Evolutionary conservation across 805 yeast species (phyloP).

Genomic region (Cyberlindnera xylosilytica): DNA sequence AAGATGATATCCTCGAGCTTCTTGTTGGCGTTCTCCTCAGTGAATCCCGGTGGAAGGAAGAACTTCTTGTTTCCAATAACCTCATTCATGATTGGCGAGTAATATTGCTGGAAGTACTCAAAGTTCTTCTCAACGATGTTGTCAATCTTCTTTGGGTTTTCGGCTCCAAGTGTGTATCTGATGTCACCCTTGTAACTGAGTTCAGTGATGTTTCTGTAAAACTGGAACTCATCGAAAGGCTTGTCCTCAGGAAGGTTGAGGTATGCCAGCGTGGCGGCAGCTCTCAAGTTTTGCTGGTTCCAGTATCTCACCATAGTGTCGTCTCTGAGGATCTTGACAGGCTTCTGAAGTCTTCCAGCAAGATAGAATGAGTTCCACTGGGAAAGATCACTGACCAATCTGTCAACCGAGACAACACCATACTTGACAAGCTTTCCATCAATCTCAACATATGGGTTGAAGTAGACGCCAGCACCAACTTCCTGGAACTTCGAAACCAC

Average conservation of each 20-base stretch:
- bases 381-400: conserved; percentile 63
- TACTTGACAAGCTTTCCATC: conserved; percentile 67
- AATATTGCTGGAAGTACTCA: conserved; percentile 63
- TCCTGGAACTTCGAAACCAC: conserved; percentile 58
- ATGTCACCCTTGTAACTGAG: conserved; percentile 90
- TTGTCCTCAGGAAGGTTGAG: conserved; percentile 31
- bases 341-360: conserved; percentile 93
- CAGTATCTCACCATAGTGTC: conserved; percentile 60
- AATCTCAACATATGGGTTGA: conserved; percentile 82
- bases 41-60: conserved; percentile 37
- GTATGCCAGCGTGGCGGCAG: conserved; percentile 66
- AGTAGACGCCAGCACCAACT: conserved; percentile 87
- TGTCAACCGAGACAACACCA: conserved; percentile 72
- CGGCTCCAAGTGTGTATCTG: conserved; percentile 82
- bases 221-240: conserved; percentile 53
- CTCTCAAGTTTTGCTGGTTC: conserved; percentile 72
- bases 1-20: conserved; percentile 54
- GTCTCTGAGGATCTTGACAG: conserved; percentile 72
- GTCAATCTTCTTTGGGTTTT: conserved; percentile 81
- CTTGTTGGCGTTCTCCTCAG: conserved; percentile 32
- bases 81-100: conserved; percentile 53
- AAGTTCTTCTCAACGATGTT: conserved; percentile 84
- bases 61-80: conserved; percentile 32
- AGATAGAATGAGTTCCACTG: conserved; percentile 84
- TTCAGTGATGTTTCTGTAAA: conserved; percentile 74